phyloP scores from a whole-genome alignment of 2,329 filamentous ascomycete species.

The Chlorencoelia australis region DNA sequence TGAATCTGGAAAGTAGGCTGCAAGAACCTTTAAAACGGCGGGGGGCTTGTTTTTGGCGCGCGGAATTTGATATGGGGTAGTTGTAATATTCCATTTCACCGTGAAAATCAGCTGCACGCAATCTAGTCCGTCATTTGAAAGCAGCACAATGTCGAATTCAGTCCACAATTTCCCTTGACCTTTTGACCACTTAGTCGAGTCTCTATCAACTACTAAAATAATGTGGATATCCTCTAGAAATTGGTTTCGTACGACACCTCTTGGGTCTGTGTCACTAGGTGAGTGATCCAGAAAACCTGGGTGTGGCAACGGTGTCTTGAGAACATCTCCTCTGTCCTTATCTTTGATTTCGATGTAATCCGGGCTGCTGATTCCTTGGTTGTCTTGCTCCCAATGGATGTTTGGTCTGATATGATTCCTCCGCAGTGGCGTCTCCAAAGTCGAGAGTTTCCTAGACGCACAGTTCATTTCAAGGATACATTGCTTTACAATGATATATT shows the following conservation, averaged over 20 bases:
- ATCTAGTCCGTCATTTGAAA: constrained; percentile 13
- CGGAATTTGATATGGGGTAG: constrained; percentile 15
- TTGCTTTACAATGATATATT: constrained; percentile 21
- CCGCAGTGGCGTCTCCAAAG: constrained; percentile 9
- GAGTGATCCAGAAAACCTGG: no score
- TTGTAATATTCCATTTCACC: constrained; percentile 24
- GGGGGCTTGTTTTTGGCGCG: constrained; percentile 10
- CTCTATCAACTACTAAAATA: constrained; percentile 15
- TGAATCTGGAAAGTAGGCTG: constrained; percentile 22
- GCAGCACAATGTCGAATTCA: constrained; percentile 17
- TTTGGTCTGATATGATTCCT: constrained; percentile 12
- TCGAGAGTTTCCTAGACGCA: constrained; percentile 11
- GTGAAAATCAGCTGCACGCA: constrained; percentile 17
- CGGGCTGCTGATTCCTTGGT: no score
- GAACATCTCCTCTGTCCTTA: constrained; percentile 10
- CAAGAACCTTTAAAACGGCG: constrained; percentile 20
- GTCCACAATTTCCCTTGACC: constrained; percentile 22
- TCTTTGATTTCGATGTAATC: constrained; percentile 19
- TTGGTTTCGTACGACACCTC: no score
- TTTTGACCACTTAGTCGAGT: constrained; percentile 17
- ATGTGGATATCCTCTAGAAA: constrained; percentile 19
- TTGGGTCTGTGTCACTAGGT: no score
- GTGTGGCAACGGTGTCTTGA: constrained; percentile 13
- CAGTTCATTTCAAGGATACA: constrained; percentile 18
- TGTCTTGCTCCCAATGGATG: constrained; percentile 17